Evolutionary conservation across 2,329 filamentous ascomycete species (phyloP), one percentile per base, ranked within the genome.

Genomic region (Claviceps monticola): DNA sequence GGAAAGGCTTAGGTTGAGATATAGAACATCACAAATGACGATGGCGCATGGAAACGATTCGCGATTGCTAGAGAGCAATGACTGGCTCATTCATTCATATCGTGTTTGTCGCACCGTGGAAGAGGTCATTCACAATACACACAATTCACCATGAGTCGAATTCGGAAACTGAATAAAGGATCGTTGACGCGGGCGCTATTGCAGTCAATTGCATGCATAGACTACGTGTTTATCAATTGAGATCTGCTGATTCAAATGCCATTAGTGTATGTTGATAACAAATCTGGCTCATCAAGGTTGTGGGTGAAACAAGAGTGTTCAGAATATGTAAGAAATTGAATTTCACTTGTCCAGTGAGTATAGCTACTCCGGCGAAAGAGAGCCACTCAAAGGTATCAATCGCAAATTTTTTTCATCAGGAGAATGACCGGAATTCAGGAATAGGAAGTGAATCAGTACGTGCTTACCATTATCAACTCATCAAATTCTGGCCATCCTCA

Each of bases 271-370:
- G 13, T 16, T 6, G 7, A 2, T 19, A 2, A 46, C 11, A 29
- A 13, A 36, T 17, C 11, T 36, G 7, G 6, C 13, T 36, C 13
- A 16, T 21, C 2, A 16, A 37, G 2, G 2, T 26, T 21, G 37
- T 38, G 9, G 61, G 68, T 46, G 48, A 19, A 34, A 34, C 23
- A 53, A 45, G 45, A 44, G 45, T 52, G 54, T 57, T 95, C 89
- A 95, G 89, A 88, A 95, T 95, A 95, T 95, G 89, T 95, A 95
- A 95, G 89, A 91, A 50, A 81, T 66, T 83, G 72, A 89, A 87
- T 94, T 86, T 95, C 89, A 95, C 74, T 69, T 79, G 67, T 73
- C 78, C 73, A 72, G 66, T 72, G 76, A 84, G 83, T 89, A 83
- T 84, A 78, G 83, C 85, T 75, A 78, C 86, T 82, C 89, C 80